phyloP scores from a whole-genome alignment of 2,329 filamentous ascomycete genomes.

The Dactylellina drechsleri region DNA sequence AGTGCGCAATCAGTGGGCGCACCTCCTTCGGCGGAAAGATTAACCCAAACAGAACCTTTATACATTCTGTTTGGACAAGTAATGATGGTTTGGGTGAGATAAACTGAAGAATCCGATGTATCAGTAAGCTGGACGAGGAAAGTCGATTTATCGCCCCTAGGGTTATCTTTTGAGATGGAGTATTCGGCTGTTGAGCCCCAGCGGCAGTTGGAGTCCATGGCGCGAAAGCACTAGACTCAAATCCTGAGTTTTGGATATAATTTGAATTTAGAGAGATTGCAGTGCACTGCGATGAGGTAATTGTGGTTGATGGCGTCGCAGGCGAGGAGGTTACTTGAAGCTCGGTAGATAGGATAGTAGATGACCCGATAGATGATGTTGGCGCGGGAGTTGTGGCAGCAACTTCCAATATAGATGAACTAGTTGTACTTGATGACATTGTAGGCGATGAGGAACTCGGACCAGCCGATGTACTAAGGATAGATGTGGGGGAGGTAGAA shows the following conservation, averaged over 20 bases:
- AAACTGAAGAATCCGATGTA: neutral
- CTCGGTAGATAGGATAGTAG: neutral
- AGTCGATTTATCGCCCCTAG: slow-evolving; percentile 9
- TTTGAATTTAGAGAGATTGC: slow-evolving; percentile 9
- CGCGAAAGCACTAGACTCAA: slow-evolving; percentile 19
- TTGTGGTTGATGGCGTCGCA: slow-evolving; percentile 1
- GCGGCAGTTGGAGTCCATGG: slow-evolving; percentile 18
- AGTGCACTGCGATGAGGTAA: slow-evolving; percentile 21
- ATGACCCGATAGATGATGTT: neutral
- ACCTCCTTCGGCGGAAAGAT: slow-evolving; percentile 2
- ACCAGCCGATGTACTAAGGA: neutral
- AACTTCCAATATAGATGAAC: neutral
- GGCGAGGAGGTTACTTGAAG: neutral
- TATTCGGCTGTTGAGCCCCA: slow-evolving; percentile 4
- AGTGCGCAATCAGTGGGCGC: slow-evolving; percentile 16
- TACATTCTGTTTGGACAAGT: slow-evolving; percentile 32
- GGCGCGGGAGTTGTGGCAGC: neutral
- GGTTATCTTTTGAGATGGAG: slow-evolving; percentile 4
- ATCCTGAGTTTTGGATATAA: slow-evolving; percentile 28
- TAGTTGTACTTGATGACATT: neutral
- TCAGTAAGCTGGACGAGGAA: slow-evolving; percentile 15
- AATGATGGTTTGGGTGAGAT: slow-evolving; percentile 18
- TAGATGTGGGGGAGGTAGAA: neutral
- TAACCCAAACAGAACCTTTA: slow-evolving; percentile 17
- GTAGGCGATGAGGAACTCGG: neutral